Evolutionary conservation across 768 basidiomycete species (phyloP).

Genomic region (Xerocomus brunneocitrinus): DNA sequence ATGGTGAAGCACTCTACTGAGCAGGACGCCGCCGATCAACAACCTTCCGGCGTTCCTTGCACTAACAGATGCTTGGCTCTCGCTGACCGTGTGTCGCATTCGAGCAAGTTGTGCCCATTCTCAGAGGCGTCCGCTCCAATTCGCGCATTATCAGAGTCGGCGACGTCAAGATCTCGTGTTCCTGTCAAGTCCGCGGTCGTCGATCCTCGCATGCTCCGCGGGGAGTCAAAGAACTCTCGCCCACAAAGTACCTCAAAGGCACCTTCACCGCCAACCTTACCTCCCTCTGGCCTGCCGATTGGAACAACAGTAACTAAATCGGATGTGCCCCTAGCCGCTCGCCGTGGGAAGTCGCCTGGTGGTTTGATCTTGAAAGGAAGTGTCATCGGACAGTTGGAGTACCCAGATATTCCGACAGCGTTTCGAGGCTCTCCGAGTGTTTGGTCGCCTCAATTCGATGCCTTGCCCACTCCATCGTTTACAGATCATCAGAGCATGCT

Average conservation of each 20-base stretch:
- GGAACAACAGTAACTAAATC: slow-evolving; percentile 2
- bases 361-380: slow-evolving; percentile 21
- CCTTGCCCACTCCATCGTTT: slow-evolving; percentile 9
- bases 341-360: slow-evolving; percentile 35
- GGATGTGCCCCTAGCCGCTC: slow-evolving; percentile 33
- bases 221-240: slow-evolving; percentile 3
- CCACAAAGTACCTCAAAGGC: background rate
- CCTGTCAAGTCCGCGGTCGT: slow-evolving; percentile 9
- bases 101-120: slow-evolving; percentile 1
- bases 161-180: background rate
- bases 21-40: slow-evolving; percentile 3
- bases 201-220: slow-evolving; percentile 1
- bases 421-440: slow-evolving; percentile 36
- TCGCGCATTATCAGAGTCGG: background rate
- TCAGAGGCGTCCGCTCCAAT: slow-evolving; percentile 1
- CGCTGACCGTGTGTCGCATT: background rate
- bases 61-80: background rate
- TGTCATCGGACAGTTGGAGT: slow-evolving; percentile 22
- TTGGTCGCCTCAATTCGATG: slow-evolving; percentile 30
- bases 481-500: slow-evolving; percentile 37
- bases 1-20: slow-evolving; percentile 2
- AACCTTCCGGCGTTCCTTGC: background rate
- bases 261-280: background rate
- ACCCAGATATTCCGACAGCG: slow-evolving; percentile 41
- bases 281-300: background rate